Evolutionary conservation across 371 early-diverging fungal species (phyloP).

Genomic region (Phascolomyces articulosus): DNA sequence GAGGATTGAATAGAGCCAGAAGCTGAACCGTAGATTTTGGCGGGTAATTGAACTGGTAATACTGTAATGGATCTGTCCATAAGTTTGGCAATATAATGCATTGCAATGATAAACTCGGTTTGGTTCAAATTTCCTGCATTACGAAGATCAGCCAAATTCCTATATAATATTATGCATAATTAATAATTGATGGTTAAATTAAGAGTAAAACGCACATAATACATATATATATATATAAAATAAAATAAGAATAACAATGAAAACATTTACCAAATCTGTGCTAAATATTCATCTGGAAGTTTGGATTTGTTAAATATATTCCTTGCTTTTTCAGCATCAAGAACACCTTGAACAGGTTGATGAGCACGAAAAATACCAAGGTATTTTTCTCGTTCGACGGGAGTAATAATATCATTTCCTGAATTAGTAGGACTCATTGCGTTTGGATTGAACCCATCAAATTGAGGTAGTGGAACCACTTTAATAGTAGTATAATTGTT

Average conservation of each 20-base stretch:
- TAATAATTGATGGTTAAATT: too few species aligned
- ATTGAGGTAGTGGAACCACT: constrained; percentile 60
- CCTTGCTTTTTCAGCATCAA: constrained; percentile 44
- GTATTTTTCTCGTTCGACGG: constrained; percentile 49
- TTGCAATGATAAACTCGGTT: constrained; percentile 80
- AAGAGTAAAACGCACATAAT: not conserved
- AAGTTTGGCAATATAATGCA: constrained; percentile 78
- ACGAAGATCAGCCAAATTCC: constrained; percentile 76
- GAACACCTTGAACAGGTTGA: constrained; percentile 35
- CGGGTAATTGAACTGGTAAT: constrained; percentile 66
- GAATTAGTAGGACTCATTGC: constrained; percentile 23
- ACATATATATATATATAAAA: not conserved
- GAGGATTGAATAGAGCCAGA: constrained; percentile 28
- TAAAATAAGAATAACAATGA: not conserved
- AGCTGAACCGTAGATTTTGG: constrained; percentile 61
- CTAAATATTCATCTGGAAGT: constrained; percentile 40
- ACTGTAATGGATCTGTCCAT: constrained; percentile 70
- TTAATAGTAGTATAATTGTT: not conserved
- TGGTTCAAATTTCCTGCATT: constrained; percentile 68
- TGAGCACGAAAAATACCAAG: constrained; percentile 38
- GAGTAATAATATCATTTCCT: constrained; percentile 16
- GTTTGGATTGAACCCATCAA: constrained; percentile 48
- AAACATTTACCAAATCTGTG: constrained; percentile 47
- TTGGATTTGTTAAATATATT: constrained; percentile 45
- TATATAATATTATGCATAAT: constrained; percentile 7